Base-by-base conservation (phyloP, 805 yeast species). In the Candida ortonii region DNA sequence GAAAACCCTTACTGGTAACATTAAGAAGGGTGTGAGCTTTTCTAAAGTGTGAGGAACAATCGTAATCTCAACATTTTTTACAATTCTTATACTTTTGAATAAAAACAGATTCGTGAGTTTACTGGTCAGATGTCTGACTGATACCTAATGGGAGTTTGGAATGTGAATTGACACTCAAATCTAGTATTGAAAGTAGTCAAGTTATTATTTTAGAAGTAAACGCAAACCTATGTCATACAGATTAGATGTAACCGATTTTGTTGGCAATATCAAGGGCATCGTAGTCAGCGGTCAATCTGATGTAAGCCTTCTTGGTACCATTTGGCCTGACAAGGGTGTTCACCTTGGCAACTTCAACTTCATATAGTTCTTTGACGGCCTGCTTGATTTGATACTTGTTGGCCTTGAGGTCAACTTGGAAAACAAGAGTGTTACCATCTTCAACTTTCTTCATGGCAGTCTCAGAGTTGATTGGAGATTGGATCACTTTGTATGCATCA, bases 281-380 rank as follows among this genome's bases (percentile, higher is more conserved):
- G 80, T 81, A 84, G 74, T 93, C 98, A 69, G 96, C 90, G 66
- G 97, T 87, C 70, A 93, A 84, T 79, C 95, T 87, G 68, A 93
- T 90, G 81, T 84, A 93, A 68, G 98, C 98, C 83, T 93, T 93
- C 87, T 93, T 93, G 78, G 97, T 84, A 73, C 98, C 98, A 73
- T 93, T 89, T 70, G 98, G 97, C 78, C 95, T 87, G 65, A 93
- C 75, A 70, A 93, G 79, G 59, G 98, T 93, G 90, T 93, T 89
- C 67, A 93, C 88, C 73, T 85, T 77, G 63, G 71, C 75, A 58
- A 84, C 93, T 56, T 93, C 97, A 64, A 90, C 97, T 66, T 85
- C 89, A 81, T 90, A 93, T 67, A 93, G 80, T 75, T 88, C 95
- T 82, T 93, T 90, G 64, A 93, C 95, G 55, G 98, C 98, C 63